These are phyloP conservation scores for Passalora sequoiae DNA, from an alignment of 2,329 filamentous ascomycete genomes.

Conservation along the genomic window DNA sequence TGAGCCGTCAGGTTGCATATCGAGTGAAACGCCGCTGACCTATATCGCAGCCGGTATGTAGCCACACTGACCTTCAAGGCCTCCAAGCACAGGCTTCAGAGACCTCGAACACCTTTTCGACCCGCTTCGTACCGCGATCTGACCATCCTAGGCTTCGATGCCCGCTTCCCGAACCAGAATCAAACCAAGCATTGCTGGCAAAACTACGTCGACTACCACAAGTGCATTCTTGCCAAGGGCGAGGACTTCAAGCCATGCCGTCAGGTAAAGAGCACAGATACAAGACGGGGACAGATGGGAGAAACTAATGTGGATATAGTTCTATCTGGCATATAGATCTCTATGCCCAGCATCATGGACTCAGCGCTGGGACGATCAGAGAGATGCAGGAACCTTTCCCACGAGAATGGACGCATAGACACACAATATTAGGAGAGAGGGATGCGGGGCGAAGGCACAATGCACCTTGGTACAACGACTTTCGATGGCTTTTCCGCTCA, in stretches of 20 bases:
- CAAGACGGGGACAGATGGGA: not conserved
- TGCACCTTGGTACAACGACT: conserved; percentile 8
- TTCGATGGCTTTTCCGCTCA: conserved; percentile 9
- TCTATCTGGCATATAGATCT: conserved; percentile 93
- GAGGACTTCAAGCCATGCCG: conserved; percentile 97
- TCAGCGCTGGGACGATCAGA: conserved; percentile 93
- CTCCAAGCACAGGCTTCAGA: not conserved
- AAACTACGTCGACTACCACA: conserved; percentile 99
- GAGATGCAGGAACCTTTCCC: conserved; percentile 59
- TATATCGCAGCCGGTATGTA: conserved; percentile 32
- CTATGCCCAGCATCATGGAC: conserved; percentile 95
- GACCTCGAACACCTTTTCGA: not conserved
- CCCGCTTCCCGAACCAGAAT: conserved; percentile 98
- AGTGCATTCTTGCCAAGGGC: conserved; percentile 97
- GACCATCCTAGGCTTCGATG: conserved; percentile 73
- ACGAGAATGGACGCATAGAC: conserved; percentile 44
- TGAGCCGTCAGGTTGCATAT: conserved; percentile 1
- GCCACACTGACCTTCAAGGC: not conserved
- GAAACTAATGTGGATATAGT: conserved; percentile 50
- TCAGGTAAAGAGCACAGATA: conserved; percentile 59
- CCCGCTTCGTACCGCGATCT: not conserved
- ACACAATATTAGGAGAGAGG: conserved; percentile 1
- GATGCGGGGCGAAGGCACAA: not conserved
- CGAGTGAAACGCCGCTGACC: conserved; percentile 20
- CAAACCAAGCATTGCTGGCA: conserved; percentile 99